Base-by-base conservation (phyloP, 2,329 filamentous ascomycete species). In the Botrytis elliptica region DNA sequence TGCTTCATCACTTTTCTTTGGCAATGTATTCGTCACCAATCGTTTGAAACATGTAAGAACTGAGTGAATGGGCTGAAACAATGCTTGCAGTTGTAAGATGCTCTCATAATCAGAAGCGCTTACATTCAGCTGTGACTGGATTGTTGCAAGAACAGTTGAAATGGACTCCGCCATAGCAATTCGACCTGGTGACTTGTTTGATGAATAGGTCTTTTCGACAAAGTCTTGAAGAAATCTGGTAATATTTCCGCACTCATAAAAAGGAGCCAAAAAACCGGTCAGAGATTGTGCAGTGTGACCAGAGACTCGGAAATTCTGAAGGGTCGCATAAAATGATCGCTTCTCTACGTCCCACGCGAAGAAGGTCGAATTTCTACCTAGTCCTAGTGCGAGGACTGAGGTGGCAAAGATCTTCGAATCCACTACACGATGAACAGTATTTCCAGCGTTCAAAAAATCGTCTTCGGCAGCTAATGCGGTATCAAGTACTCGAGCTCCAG, bases 351-450 rank as follows among this genome's bases (percentile, higher is more conserved):
- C 84, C 85, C 89, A 93, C 0, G 82, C 79, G 80, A 93, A 96
- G 49, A 96, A 86, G 2, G 92, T 85, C 0, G 93, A 95, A 57
- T 90, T 90, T 66, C 92, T 86, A 0, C 93, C 93, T 9, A 94
- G 86, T 0, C 89, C 88, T 1, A 95, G 84, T 20, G 89, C 87
- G 75, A 92, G 84, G 0, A 95, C 83, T 18, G 90, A 91, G 29
- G 85, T 81, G 68, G 85, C 82, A 78, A 89, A 91, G 8, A 84
- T 79, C 33, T 81, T 83, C 1, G 84, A 81, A 67, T 88, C 84
- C 4, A 91, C 81, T 18, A 87, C 79, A 20, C 84, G 80, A 9
- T 84, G 80, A 4, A 83, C 79, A 12, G 79, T 78, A 49, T 85
- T 85, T 64, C 77, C 80, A 46, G 84, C 77, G 57, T 77, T 77